Conservation (phyloP, 2,329 filamentous ascomycete genomes). For the Lachnellula subtilissima region DNA sequence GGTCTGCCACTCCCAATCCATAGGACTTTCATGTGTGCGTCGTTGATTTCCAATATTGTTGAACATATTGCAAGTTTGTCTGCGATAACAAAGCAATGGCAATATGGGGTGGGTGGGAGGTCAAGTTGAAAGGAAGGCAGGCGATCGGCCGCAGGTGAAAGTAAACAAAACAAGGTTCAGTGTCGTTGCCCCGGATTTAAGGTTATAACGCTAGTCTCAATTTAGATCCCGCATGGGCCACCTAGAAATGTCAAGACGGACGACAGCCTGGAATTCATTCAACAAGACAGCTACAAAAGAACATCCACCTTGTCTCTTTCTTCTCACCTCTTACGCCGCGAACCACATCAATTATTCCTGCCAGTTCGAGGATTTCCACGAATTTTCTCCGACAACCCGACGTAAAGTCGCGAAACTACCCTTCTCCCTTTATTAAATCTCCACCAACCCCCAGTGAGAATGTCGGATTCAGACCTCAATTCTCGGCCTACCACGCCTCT, state of each 20-base stretch:
- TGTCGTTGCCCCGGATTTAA: constrained; percentile 9
- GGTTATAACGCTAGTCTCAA: background rate
- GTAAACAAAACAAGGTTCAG: constrained; percentile 11
- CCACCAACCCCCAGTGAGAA: constrained; percentile 8
- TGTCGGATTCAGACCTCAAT: constrained; percentile 27
- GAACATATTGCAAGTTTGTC: constrained; percentile 21
- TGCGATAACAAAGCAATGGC: background rate
- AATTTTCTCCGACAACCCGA: no score
- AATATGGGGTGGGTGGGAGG: background rate
- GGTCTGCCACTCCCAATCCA: constrained; percentile 64
- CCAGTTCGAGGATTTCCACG: no score
- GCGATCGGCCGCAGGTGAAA: background rate
- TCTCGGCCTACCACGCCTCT: constrained; percentile 20
- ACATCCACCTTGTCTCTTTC: background rate
- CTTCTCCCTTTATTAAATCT: no score
- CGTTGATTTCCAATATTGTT: constrained; percentile 41
- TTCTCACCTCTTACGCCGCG: background rate
- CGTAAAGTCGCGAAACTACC: no score
- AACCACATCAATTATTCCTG: background rate
- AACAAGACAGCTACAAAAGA: background rate
- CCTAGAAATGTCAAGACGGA: background rate
- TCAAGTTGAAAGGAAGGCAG: constrained; percentile 1
- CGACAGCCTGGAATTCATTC: background rate
- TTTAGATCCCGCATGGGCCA: background rate
- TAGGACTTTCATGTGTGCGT: constrained; percentile 55